Evolutionary conservation across 78 protist genomes (phyloP), one percentile per base, ranked within the genome.

Genomic region (Dictyostelium intermedium): DNA sequence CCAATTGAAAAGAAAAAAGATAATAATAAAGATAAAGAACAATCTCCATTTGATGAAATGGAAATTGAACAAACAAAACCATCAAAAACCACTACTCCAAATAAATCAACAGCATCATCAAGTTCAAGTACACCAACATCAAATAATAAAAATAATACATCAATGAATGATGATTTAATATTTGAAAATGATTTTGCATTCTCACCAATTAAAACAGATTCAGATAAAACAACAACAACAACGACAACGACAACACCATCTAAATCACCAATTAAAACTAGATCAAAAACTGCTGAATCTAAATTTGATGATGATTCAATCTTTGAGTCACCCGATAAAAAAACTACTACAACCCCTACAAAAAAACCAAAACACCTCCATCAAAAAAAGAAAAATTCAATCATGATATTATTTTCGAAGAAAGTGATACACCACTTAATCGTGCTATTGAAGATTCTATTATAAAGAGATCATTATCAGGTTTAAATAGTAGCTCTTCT

Each of bases 201-300:
- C 11, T 30, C 74, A 66, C 35, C 74, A 73, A 73, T 32, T 13
- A 73, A 20, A 37, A 9, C 61, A 41, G 27, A 7, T 18, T 11
- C 47, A 73, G 20, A 35, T 74, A 37, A 37, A 37, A 18, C 50
- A n/a, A n/a, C n/a, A n/a, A n/a, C n/a, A n/a, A n/a, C n/a, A n/a
- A n/a, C n/a, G n/a, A n/a, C n/a, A n/a, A n/a, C n/a, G n/a, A n/a
- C n/a, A 23, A 37, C 82, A 7, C n/a, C 82, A 37, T 23, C 32
- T n/a, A 18, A 37, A 37, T 76, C 82, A 76, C 53, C 80, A n/a
- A 25, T 39, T n/a, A 76, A 76, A 76, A 23, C 82, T n/a, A 39
- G 32, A 20, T 16, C 16, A n/a, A 30, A 37, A 74, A 9, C 60
- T 25, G 9, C 3, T 25, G 25, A 16, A 25, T 35, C 30, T 73